Evolutionary conservation across 805 yeast species (phyloP).

Genomic region (Yarrowia sp.): DNA sequence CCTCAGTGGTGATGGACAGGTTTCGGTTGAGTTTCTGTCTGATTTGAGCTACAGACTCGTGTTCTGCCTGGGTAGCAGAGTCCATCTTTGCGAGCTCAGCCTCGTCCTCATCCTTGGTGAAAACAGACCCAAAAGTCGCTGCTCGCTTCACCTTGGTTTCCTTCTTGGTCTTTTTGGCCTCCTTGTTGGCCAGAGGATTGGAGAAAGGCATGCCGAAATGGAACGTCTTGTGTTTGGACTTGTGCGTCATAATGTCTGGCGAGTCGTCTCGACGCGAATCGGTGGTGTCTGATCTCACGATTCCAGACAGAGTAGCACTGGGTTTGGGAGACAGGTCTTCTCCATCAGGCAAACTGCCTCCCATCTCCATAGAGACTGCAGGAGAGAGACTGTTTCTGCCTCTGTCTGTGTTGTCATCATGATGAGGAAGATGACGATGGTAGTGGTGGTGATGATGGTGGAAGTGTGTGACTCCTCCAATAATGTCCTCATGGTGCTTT

Average conservation of each 20-base stretch:
- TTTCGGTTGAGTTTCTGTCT: slow-evolving; percentile 26
- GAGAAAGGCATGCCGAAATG: slow-evolving; percentile 58
- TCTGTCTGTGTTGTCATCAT: background rate
- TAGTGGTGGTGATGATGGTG: slow-evolving; percentile 11
- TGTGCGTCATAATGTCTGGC: background rate
- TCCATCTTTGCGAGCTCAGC: background rate
- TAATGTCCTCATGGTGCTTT: slow-evolving; percentile 17
- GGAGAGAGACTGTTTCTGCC: background rate
- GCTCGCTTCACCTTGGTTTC: background rate
- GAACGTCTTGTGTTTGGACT: slow-evolving; percentile 28
- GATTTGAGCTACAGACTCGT: slow-evolving; percentile 25
- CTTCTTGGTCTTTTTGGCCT: slow-evolving; percentile 27
- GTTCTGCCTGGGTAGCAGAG: slow-evolving; percentile 22
- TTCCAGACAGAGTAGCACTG: background rate
- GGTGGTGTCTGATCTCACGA: background rate
- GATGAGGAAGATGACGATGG: background rate
- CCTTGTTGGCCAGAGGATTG: slow-evolving; percentile 38
- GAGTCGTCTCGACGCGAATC: slow-evolving; percentile 2
- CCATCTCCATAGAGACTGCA: background rate
- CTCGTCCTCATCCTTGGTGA: background rate
- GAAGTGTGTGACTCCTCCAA: background rate
- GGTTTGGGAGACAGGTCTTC: background rate
- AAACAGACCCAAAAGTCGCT: background rate
- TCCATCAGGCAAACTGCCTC: slow-evolving; percentile 6
- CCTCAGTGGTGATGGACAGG: slow-evolving; percentile 32